Base-by-base conservation (phyloP, 2,329 filamentous ascomycete species). In the Talaromyces atroroseus region DNA sequence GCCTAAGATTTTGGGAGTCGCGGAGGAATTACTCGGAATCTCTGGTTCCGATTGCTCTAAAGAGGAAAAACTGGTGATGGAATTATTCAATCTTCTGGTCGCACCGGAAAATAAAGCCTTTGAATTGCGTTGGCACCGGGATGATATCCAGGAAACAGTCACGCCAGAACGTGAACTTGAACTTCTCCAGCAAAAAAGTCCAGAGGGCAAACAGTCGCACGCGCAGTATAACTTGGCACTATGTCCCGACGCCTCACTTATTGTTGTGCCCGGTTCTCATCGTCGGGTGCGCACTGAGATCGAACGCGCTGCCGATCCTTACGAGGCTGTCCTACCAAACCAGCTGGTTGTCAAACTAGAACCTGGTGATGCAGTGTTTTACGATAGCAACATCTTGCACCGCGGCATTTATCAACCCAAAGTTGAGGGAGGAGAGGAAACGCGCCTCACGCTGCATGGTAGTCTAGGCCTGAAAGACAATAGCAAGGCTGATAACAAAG, bases 161-260 rank as follows among this genome's bases (percentile, higher is more conserved):
- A 79, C 78, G 0, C 68, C 82, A 0, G 84, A 86, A 21, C 84
- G 91, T 65, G 91, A 95, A 71, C 66, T 82, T 42, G 73, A 73
- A 45, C 74, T 86, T 34, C 74, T 95, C 50, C 67, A 69, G 1
- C 75, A 82, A 59, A 76, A 76, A 60, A 69, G 67, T 16, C 74
- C 74, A 0, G 62, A 66, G 0, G 69, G 68, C n/a, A 65, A 67
- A 0, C 84, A 86, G 56, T 84, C 81, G 64, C 90, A 94, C 65
- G 87, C 90, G 38, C 91, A 96, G 75, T 96, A 90, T 82, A 96
- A 96, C 69, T 77, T 95, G 45, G 86, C 90, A 7, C 78, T 95
- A 11, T 91, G 84, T 67, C 82, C 86, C 34, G 91, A 95, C 68
- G 77, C 80, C 16, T 87, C 83, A 49, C 74, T 95, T 5, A 75